A percentile compares a stretch with the other conserved stretches of the same genome.
These are phyloP conservation scores for Saccharomycopsis lassenensis DNA, from an alignment of 805 yeast genomes.

Conservation along the genomic window DNA sequence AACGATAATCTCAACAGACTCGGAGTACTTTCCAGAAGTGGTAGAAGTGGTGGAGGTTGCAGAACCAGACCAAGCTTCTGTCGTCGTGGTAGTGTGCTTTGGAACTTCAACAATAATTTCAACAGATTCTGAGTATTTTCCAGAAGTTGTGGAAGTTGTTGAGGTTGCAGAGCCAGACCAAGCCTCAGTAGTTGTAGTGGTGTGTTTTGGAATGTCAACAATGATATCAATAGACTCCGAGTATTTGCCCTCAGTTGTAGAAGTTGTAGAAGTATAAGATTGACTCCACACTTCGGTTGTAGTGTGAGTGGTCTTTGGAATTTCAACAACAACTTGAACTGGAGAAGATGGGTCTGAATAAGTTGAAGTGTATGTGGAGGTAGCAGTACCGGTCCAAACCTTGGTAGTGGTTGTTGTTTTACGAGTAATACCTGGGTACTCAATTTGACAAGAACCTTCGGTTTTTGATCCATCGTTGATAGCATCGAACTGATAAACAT, in stretches of 20 bases:
- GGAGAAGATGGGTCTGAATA: conserved; percentile 7
- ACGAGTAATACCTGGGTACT: too few species aligned
- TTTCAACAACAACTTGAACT: conserved; percentile 1
- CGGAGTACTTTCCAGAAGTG: background rate
- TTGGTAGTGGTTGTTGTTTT: conserved; percentile 8
- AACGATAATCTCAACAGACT: background rate
- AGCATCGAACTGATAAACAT: conserved; percentile 9
- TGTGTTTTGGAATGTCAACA: background rate
- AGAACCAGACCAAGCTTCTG: conserved; percentile 8
- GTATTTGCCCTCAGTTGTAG: conserved; percentile 1
- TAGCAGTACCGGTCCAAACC: conserved; percentile 9
- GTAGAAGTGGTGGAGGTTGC: conserved; percentile 7
- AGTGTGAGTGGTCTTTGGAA: conserved; percentile 6
- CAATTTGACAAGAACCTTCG: too few species aligned
- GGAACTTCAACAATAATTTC: conserved; percentile 2
- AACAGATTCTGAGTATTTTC: background rate
- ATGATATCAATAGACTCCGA: background rate
- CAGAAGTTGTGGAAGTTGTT: conserved; percentile 1
- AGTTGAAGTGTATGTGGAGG: conserved; percentile 5
- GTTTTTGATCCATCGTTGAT: too few species aligned
- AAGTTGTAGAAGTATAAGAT: conserved; percentile 6
- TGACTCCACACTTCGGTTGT: conserved; percentile 7
- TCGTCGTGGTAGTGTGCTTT: background rate
- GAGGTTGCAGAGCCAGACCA: conserved; percentile 9
- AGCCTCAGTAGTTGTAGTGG: conserved; percentile 1